phyloP scores from a whole-genome alignment of 768 basidiomycete species.

The Panaeolus papilionaceus region DNA sequence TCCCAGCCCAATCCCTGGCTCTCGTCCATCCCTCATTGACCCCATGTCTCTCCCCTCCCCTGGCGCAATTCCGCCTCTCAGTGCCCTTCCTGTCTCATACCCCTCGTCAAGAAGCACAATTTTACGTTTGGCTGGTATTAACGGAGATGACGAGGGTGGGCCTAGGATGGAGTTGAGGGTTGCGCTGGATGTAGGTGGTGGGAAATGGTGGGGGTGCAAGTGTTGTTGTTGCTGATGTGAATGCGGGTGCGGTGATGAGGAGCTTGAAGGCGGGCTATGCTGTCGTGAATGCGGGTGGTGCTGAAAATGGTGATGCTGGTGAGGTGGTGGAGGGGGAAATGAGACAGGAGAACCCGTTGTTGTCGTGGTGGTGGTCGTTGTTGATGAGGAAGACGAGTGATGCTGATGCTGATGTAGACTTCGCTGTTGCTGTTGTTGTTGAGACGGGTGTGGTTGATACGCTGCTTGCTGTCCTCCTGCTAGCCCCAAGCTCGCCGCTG shows the following conservation, averaged over 20 bases:
- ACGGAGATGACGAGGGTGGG: conserved; percentile 20
- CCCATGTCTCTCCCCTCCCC: neutral
- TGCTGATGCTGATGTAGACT: neutral
- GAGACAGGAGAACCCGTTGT: neutral
- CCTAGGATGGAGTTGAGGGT: conserved; percentile 27
- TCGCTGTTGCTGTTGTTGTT: neutral
- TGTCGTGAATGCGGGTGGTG: neutral
- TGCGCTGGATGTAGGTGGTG: conserved; percentile 35
- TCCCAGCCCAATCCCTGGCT: neutral
- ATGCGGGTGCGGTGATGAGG: neutral
- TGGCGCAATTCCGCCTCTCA: neutral
- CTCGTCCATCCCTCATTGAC: neutral
- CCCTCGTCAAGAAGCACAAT: conserved; percentile 7
- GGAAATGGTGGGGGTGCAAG: conserved; percentile 17
- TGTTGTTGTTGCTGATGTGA: conserved; percentile 8
- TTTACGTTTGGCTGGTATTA: conserved; percentile 22
- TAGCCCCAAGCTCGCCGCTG: neutral
- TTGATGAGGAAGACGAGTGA: neutral
- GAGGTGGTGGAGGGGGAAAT: neutral
- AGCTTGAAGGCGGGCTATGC: neutral
- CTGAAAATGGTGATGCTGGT: neutral
- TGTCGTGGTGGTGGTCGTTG: neutral
- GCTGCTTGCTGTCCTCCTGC: neutral
- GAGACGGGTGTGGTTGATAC: neutral
- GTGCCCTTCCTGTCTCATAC: neutral